These are phyloP conservation scores for Lenzites betulinus DNA, from an alignment of 768 basidiomycete species.

Conservation along the genomic window DNA sequence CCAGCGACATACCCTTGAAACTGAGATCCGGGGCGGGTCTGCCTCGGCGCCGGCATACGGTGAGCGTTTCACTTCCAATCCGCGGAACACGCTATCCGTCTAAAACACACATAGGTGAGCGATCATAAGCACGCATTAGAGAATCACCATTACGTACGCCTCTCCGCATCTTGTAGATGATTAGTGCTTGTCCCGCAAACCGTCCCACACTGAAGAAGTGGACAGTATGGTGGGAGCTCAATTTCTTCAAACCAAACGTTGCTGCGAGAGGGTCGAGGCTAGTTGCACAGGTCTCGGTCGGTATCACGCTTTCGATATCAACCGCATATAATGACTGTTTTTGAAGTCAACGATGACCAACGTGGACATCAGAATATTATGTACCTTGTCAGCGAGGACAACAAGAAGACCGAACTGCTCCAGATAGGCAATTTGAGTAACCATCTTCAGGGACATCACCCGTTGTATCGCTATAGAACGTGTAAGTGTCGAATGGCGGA, in stretches of 20 bases:
- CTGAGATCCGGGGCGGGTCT: conserved; percentile 63
- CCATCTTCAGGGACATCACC: conserved; percentile 47
- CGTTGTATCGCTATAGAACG: conserved; percentile 39
- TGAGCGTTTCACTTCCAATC: conserved; percentile 79
- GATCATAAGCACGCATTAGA: no score
- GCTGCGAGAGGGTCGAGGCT: conserved; percentile 23
- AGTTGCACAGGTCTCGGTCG: conserved; percentile 30
- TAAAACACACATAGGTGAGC: conserved; percentile 22
- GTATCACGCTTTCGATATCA: conserved; percentile 51
- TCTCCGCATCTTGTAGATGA: conserved; percentile 43
- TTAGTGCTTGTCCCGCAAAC: conserved; percentile 45
- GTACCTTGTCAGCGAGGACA: conserved; percentile 48
- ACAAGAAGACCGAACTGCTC: conserved; percentile 51
- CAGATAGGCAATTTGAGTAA: conserved; percentile 49
- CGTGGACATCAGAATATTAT: not conserved
- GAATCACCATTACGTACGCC: not conserved
- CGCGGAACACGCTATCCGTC: conserved; percentile 89
- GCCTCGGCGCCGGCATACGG: conserved; percentile 67
- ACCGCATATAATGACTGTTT: conserved; percentile 43
- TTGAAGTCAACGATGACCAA: not conserved
- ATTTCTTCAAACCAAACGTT: conserved; percentile 42
- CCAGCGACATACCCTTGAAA: not conserved
- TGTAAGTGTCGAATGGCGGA: not conserved
- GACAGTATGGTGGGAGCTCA: conserved; percentile 46
- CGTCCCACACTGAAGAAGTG: conserved; percentile 54